phyloP scores from a whole-genome alignment of 2,329 filamentous ascomycete genomes.

The Tricladium varicosporioides region DNA sequence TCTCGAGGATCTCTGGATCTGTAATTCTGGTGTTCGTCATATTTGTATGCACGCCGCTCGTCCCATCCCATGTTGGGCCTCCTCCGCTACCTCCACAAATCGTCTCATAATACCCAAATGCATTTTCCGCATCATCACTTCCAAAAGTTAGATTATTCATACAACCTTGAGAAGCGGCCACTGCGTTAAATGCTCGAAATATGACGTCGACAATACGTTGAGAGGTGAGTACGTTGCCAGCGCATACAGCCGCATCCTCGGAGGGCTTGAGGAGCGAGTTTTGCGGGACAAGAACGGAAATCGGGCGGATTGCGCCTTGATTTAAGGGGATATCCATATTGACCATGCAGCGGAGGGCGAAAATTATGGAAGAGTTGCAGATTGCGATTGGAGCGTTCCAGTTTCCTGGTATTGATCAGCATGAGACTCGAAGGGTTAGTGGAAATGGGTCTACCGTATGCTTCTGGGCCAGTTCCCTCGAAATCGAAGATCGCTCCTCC shows the following conservation, averaged over 20 bases:
- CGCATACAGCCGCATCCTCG: slow-evolving; percentile 75
- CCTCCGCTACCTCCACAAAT: slow-evolving; percentile 75
- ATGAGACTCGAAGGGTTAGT: no score
- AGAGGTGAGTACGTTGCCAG: slow-evolving; percentile 69
- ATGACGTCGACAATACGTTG: slow-evolving; percentile 81
- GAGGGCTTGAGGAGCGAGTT: slow-evolving; percentile 70
- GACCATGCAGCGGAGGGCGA: slow-evolving; percentile 75
- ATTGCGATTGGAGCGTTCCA: slow-evolving; percentile 78
- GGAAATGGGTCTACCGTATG: slow-evolving; percentile 48
- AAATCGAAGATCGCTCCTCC: slow-evolving; percentile 79
- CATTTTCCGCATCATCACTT: slow-evolving; percentile 69
- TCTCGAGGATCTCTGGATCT: slow-evolving; percentile 74
- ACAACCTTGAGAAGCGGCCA: slow-evolving; percentile 74
- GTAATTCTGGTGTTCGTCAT: slow-evolving; percentile 89
- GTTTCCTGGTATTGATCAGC: slow-evolving; percentile 40
- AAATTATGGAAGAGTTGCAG: slow-evolving; percentile 79
- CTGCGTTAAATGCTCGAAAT: slow-evolving; percentile 73
- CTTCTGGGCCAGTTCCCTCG: slow-evolving; percentile 70
- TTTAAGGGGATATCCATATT: slow-evolving; percentile 81
- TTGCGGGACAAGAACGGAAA: slow-evolving; percentile 70
- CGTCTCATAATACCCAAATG: slow-evolving; percentile 76
- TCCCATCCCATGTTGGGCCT: slow-evolving; percentile 68
- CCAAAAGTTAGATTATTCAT: slow-evolving; percentile 82
- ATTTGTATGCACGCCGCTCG: slow-evolving; percentile 74
- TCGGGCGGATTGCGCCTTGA: slow-evolving; percentile 75